A percentile compares a stretch with the other conserved stretches of the same genome.
phyloP scores from a whole-genome alignment of 2,329 filamentous ascomycete genomes.

The Myriangium duriaei region DNA sequence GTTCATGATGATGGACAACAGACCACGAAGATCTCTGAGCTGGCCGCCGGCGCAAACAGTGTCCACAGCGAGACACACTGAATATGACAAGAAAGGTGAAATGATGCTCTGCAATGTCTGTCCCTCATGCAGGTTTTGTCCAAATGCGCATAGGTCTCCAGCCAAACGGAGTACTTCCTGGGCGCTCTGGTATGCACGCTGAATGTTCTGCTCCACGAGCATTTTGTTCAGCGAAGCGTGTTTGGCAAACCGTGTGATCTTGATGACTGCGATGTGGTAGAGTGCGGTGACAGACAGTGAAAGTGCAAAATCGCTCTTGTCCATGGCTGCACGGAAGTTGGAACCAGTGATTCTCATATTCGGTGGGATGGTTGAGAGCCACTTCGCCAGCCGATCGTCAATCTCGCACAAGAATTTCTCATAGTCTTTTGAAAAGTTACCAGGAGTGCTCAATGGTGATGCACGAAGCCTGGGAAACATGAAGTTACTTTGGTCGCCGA shows the following conservation, averaged over 20 bases:
- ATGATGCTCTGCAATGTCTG: constrained; percentile 10
- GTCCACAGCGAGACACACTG: constrained; percentile 52
- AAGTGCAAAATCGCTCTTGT: constrained; percentile 42
- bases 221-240: constrained; percentile 30
- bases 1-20: constrained; percentile 39
- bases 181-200: constrained; percentile 40
- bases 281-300: constrained; percentile 48
- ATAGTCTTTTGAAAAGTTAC: constrained; percentile 34
- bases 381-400: constrained; percentile 42
- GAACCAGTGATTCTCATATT: constrained; percentile 35
- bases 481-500: constrained; percentile 51
- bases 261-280: constrained; percentile 52
- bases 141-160: constrained; percentile 26
- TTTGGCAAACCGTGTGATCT: constrained; percentile 50
- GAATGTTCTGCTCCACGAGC: constrained; percentile 34
- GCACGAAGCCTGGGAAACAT: constrained; percentile 34
- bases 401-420: constrained; percentile 42
- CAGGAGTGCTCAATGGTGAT: neutral
- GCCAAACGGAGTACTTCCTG: constrained; percentile 39
- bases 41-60: constrained; percentile 50
- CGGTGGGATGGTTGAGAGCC: constrained; percentile 45
- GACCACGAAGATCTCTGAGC: constrained; percentile 37
- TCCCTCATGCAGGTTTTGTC: constrained; percentile 5
- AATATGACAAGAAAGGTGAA: constrained; percentile 47
- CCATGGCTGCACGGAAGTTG: neutral